Evolutionary conservation across 2,329 filamentous ascomycete species (phyloP).

Genomic region (Cryphonectria radicalis): DNA sequence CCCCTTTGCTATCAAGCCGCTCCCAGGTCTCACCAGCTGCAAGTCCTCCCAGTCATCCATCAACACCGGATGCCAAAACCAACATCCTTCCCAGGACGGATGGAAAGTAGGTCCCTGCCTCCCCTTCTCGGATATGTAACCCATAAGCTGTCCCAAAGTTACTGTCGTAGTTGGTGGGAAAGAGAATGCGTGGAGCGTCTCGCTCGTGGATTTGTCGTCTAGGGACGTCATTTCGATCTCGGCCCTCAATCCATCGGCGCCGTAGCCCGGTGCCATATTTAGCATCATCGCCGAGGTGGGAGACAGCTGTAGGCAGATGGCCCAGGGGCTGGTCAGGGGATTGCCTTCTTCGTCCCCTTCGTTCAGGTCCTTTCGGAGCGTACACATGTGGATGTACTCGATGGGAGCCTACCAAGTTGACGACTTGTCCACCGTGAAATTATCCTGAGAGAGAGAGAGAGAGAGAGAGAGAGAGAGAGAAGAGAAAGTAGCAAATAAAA

Average conservation of each 20-base stretch:
- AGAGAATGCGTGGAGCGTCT: constrained; percentile 10
- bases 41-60: constrained; percentile 13
- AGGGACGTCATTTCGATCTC: constrained; percentile 8
- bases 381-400: constrained; percentile 2
- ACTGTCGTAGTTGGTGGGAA: neutral
- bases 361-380: constrained; percentile 11
- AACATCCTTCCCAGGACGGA: constrained; percentile 12
- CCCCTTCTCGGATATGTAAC: neutral
- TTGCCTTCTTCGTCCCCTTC: constrained; percentile 9
- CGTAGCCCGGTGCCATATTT: constrained; percentile 13
- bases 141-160: neutral
- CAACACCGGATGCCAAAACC: constrained; percentile 15
- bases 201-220: neutral
- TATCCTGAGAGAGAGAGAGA: too few species aligned
- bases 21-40: constrained; percentile 2
- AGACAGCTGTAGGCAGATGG: too few species aligned
- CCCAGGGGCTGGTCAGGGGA: too few species aligned
- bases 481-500: too few species aligned
- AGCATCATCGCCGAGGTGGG: neutral
- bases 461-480: too few species aligned
- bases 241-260: constrained; percentile 1
- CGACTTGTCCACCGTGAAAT: too few species aligned
- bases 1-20: constrained; percentile 6
- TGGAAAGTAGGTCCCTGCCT: neutral
- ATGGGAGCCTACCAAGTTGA: neutral